phyloP scores from a whole-genome alignment of 2,329 filamentous ascomycete genomes.

The Colletotrichum costaricense region DNA sequence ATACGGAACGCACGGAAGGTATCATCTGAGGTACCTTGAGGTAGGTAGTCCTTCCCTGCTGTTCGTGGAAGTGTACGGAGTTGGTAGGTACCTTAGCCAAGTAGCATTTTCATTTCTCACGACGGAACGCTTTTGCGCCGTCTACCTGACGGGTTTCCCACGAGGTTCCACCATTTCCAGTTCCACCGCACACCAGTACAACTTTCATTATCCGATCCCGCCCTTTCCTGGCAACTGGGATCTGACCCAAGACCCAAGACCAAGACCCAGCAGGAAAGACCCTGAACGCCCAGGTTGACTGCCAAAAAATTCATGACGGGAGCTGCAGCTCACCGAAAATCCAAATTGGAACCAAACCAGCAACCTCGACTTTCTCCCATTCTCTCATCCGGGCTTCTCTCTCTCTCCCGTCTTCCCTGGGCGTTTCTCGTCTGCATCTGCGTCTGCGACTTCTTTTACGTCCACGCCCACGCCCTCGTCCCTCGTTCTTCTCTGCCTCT shows the following conservation, averaged over 20 bases:
- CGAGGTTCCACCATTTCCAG: conserved; percentile 1
- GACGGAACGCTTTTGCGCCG: background rate
- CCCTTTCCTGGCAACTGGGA: background rate
- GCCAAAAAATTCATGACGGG: background rate
- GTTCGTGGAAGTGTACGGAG: too few relatives aligned
- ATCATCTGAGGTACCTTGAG: too few relatives aligned
- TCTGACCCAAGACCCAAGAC: background rate
- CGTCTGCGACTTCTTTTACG: background rate
- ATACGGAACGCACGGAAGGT: too few relatives aligned
- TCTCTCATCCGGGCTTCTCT: background rate
- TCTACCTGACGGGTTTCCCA: too few relatives aligned
- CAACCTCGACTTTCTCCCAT: background rate
- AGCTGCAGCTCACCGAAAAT: background rate
- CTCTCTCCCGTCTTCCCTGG: conserved; percentile 2
- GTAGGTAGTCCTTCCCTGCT: too few relatives aligned
- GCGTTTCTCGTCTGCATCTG: background rate
- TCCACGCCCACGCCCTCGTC: background rate
- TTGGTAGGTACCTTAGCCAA: too few relatives aligned
- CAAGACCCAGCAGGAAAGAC: background rate
- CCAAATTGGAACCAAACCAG: background rate
- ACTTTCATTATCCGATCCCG: conserved; percentile 15
- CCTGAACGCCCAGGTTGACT: conserved; percentile 1
- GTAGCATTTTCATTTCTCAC: background rate
- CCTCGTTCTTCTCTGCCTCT: background rate
- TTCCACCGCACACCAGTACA: conserved; percentile 16